Evolutionary conservation across 176 grass and related monocot genomes (phyloP).

Genomic region (Lolium rigidum): DNA sequence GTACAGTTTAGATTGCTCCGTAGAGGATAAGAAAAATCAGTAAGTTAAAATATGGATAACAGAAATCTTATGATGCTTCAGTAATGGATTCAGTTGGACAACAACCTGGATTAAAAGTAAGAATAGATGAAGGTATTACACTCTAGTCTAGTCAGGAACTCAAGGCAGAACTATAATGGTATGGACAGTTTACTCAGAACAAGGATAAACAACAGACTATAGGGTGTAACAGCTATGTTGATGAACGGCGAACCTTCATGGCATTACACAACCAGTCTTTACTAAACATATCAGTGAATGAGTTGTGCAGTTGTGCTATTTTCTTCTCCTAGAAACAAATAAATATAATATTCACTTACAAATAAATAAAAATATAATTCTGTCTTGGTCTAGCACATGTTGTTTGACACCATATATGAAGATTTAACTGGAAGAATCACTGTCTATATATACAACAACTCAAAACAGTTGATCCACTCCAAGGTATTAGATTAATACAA

Average conservation of each 20-base stretch:
- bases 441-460: not conserved
- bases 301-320: not conserved
- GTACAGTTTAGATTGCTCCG: not conserved
- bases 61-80: not conserved
- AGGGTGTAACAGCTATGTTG: not conserved
- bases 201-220: not conserved
- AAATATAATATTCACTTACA: not conserved
- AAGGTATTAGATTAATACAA: not conserved
- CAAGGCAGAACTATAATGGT: not conserved
- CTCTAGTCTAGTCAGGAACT: not conserved
- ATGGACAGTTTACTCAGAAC: not conserved
- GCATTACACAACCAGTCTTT: not conserved
- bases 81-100: conserved; percentile 5
- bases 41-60: not conserved
- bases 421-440: not conserved
- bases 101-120: not conserved
- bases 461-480: not conserved
- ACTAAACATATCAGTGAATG: not conserved
- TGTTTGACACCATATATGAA: not conserved
- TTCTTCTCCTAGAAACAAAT: not conserved
- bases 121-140: not conserved
- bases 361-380: not conserved
- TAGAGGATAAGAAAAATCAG: not conserved
- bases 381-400: not conserved
- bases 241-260: not conserved